These are phyloP conservation scores for Cyberlindnera saturnus DNA, from an alignment of 805 yeast species.

Conservation along the genomic window DNA sequence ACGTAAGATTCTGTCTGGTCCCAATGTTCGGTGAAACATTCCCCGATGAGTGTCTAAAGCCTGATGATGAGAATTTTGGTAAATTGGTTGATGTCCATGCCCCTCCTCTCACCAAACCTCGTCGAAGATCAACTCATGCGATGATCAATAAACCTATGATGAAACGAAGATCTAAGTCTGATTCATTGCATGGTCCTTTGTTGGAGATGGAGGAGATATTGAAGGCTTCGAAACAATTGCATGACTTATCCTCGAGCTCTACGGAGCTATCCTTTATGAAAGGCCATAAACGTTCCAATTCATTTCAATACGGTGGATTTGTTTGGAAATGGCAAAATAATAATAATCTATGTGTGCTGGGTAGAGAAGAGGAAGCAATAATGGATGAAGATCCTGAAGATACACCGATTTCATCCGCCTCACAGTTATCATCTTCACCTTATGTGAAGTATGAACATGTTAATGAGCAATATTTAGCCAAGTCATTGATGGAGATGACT, in stretches of 20 bases:
- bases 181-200: slow-evolving; percentile 12
- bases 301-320: slow-evolving; percentile 24
- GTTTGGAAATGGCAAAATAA: slow-evolving; percentile 23
- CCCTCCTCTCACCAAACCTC: slow-evolving; percentile 3
- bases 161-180: slow-evolving; percentile 22
- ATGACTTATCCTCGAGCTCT: slow-evolving; percentile 14
- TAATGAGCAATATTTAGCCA: slow-evolving; percentile 1
- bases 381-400: slow-evolving; percentile 1
- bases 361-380: slow-evolving; percentile 14
- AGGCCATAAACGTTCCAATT: neutral
- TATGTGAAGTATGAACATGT: neutral
- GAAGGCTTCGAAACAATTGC: slow-evolving; percentile 25
- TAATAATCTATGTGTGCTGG: slow-evolving; percentile 16
- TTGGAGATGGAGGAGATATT: slow-evolving; percentile 22
- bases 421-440: neutral
- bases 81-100: slow-evolving; percentile 16
- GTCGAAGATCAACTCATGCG: slow-evolving; percentile 6
- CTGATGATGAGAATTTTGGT: slow-evolving; percentile 19
- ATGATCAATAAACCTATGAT: slow-evolving; percentile 6
- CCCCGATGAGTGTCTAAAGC: slow-evolving; percentile 28
- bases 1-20: slow-evolving; percentile 65
- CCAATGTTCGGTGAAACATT: slow-evolving; percentile 77
- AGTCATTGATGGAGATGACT: slow-evolving; percentile 1
- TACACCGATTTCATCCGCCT: neutral
- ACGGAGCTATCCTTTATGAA: too few relatives aligned